These are phyloP conservation scores for Clavispora carvajalis DNA, from an alignment of 805 yeast genomes.

Conservation along the genomic window DNA sequence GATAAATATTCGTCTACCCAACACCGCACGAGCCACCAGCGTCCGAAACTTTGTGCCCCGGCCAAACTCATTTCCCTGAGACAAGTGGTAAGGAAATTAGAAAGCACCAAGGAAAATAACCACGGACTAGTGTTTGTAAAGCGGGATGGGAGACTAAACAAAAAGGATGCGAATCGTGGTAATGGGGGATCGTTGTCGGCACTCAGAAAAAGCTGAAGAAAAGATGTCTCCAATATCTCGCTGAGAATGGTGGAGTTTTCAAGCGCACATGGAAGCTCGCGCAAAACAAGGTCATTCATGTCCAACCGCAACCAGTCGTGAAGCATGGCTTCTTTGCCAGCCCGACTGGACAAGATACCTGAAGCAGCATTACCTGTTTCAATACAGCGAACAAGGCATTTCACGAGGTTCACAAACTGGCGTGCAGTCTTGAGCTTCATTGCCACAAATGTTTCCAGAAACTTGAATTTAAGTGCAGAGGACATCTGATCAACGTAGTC, in stretches of 20 bases:
- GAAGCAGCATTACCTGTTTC: conserved; percentile 49
- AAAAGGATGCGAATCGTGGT: conserved; percentile 19
- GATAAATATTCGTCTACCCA: conserved; percentile 72
- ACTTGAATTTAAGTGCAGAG: conserved; percentile 28
- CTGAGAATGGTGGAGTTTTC: conserved; percentile 26
- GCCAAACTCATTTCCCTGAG: conserved; percentile 56
- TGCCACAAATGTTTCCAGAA: conserved; percentile 47
- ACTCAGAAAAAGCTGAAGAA: conserved; percentile 29
- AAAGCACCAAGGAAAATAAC: conserved; percentile 47
- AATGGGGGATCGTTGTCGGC: conserved; percentile 17
- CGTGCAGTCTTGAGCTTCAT: conserved; percentile 51
- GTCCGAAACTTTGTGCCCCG: conserved; percentile 57
- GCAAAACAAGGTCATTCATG: conserved; percentile 36
- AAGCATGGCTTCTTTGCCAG: conserved; percentile 47
- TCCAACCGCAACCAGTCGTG: conserved; percentile 57
- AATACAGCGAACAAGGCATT: conserved; percentile 49
- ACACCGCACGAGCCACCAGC: conserved; percentile 73
- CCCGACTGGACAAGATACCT: conserved; percentile 37
- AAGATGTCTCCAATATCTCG: conserved; percentile 30
- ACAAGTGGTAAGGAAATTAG: conserved; percentile 52
- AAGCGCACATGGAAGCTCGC: conserved; percentile 49
- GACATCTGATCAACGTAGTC: conserved; percentile 45
- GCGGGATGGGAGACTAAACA: conserved; percentile 38
- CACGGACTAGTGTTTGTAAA: conserved; percentile 52
- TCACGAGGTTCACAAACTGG: conserved; percentile 47